Percentiles rank a stretch among this genome's conserved stretches.
phyloP scores from a whole-genome alignment of 2,329 filamentous ascomycete species.

The Penicillium sp. region DNA sequence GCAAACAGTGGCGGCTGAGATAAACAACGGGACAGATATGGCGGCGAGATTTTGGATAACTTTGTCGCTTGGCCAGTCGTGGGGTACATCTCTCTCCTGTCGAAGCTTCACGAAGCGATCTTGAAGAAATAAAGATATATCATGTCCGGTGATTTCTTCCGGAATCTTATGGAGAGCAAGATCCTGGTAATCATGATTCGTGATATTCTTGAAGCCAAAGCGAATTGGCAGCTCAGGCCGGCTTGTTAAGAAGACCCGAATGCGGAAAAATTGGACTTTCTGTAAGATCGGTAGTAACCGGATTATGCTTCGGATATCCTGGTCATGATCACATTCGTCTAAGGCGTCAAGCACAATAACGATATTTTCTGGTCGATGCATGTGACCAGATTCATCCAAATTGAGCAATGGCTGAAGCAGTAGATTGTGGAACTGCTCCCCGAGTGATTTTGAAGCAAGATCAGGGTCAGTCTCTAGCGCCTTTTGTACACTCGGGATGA shows the following conservation, averaged over 20 bases:
- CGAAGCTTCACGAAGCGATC: constrained; percentile 14
- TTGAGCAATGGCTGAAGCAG: not conserved
- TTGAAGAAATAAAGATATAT: constrained; percentile 29
- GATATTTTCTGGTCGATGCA: constrained; percentile 4
- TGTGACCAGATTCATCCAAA: not conserved
- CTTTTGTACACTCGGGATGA: not conserved
- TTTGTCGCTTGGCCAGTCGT: constrained; percentile 11
- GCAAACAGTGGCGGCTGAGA: constrained; percentile 21
- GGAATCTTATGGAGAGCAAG: constrained; percentile 31
- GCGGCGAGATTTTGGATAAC: constrained; percentile 7
- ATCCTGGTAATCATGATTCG: constrained; percentile 23
- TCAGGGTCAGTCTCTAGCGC: not conserved
- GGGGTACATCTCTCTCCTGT: constrained; percentile 6
- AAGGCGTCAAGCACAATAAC: constrained; percentile 29
- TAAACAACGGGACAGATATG: constrained; percentile 20
- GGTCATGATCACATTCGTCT: constrained; percentile 29
- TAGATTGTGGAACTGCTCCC: not conserved
- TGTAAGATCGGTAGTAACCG: constrained; percentile 22
- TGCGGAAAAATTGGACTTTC: constrained; percentile 13
- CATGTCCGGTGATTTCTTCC: constrained; percentile 23
- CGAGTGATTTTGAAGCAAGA: too few species aligned
- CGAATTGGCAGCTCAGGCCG: constrained; percentile 33
- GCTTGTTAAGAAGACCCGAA: constrained; percentile 34
- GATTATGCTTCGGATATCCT: constrained; percentile 24
- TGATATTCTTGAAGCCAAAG: constrained; percentile 24